phyloP scores from a whole-genome alignment of 2,329 filamentous ascomycete genomes.

The Exophiala oligosperma region DNA sequence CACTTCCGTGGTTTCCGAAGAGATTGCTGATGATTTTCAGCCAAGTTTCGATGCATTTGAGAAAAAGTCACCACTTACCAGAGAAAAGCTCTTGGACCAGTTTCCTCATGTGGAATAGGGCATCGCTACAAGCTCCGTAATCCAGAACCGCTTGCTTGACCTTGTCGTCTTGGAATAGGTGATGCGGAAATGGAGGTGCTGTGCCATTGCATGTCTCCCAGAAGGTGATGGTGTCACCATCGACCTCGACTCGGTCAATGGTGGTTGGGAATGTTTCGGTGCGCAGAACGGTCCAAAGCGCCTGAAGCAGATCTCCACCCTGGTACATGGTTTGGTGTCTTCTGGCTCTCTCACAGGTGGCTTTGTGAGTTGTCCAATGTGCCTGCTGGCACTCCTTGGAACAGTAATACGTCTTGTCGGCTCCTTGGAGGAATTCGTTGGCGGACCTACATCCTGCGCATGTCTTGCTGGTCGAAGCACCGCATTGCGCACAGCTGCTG shows the following conservation, averaged over 20 bases:
- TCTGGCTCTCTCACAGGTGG: background rate
- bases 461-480: too few relatives aligned
- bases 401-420: background rate
- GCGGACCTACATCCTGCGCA: background rate
- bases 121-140: background rate
- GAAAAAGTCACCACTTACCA: background rate
- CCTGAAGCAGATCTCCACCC: background rate
- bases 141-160: background rate
- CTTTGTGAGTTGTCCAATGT: background rate
- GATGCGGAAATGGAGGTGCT: background rate
- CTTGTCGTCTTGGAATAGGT: background rate
- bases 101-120: background rate
- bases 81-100: background rate
- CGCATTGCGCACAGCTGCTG: too few relatives aligned
- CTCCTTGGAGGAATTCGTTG: background rate
- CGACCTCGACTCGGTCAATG: background rate
- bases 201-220: background rate
- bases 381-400: background rate
- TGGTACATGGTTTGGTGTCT: background rate
- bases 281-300: background rate
- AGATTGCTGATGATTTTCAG: too few relatives aligned
- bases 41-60: too few relatives aligned
- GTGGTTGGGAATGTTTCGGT: background rate
- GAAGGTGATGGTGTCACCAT: background rate
- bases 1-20: too few relatives aligned